A percentile compares a stretch with the other conserved stretches of the same genome.
Conservation (phyloP, 2,329 filamentous ascomycete species). For the Ascochyta koolunga region DNA sequence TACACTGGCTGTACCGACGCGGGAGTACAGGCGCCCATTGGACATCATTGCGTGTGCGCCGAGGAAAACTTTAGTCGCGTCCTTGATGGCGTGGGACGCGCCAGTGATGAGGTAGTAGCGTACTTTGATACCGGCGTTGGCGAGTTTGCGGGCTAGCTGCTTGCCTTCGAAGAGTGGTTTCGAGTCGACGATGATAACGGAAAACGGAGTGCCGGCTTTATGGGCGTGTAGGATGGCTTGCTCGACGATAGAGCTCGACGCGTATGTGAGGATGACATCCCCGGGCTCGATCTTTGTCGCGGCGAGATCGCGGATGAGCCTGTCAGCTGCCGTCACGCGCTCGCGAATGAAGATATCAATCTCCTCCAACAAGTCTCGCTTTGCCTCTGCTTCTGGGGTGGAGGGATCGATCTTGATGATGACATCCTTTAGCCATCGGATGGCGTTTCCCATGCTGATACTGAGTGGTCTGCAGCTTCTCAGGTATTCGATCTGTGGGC, state of each 20-base stretch:
- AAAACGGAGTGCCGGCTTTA: slow-evolving; percentile 72
- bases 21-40: slow-evolving; percentile 88
- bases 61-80: slow-evolving; percentile 76
- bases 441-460: slow-evolving; percentile 96
- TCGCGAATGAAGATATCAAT: slow-evolving; percentile 93
- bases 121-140: slow-evolving; percentile 73
- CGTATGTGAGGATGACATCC: slow-evolving; percentile 86
- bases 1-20: slow-evolving; percentile 84
- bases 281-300: slow-evolving; percentile 76
- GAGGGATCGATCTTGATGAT: slow-evolving; percentile 91
- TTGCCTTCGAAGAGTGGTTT: slow-evolving; percentile 73
- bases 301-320: slow-evolving; percentile 80
- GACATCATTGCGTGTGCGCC: slow-evolving; percentile 93
- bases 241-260: slow-evolving; percentile 84
- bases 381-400: slow-evolving; percentile 79
- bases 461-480: slow-evolving; percentile 94
- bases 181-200: slow-evolving; percentile 83
- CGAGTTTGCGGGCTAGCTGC: slow-evolving; percentile 73
- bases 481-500: slow-evolving; percentile 93
- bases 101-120: slow-evolving; percentile 83
- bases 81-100: slow-evolving; percentile 73
- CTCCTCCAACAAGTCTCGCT: slow-evolving; percentile 74
- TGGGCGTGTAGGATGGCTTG: slow-evolving; percentile 78
- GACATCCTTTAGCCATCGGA: slow-evolving; percentile 90
- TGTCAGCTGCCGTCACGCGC: slow-evolving; percentile 84